Conservation (phyloP, 495 filamentous ascomycete species). For the Talaromyces liani region DNA sequence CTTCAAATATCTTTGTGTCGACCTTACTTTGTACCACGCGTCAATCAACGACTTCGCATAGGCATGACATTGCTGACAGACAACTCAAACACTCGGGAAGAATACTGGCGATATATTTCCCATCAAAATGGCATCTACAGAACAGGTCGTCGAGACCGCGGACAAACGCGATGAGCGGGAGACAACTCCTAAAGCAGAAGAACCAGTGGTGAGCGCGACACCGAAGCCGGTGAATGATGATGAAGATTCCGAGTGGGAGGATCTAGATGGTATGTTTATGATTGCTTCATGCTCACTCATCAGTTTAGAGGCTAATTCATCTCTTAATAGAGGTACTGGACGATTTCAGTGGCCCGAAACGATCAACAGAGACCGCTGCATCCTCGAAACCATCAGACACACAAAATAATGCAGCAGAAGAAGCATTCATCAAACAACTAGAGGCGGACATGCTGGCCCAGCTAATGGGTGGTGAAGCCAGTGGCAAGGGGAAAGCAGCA, state of each 20-base stretch:
- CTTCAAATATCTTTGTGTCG: neutral
- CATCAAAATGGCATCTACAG: neutral
- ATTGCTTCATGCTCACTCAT: neutral
- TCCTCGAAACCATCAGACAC: conserved; percentile 9
- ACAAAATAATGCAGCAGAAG: conserved; percentile 28
- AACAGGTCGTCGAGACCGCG: neutral
- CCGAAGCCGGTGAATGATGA: conserved; percentile 18
- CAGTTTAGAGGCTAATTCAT: neutral
- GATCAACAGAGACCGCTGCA: conserved; percentile 22
- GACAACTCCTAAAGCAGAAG: neutral
- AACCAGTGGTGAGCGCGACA: neutral
- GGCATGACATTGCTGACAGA: neutral
- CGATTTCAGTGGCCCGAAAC: conserved; percentile 60
- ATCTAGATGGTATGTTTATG: conserved; percentile 65
- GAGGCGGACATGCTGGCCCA: conserved; percentile 75
- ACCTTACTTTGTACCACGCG: neutral
- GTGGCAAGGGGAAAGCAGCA: conserved; percentile 18
- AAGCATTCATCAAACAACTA: conserved; percentile 68
- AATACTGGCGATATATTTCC: neutral
- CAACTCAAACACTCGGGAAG: too few relatives aligned
- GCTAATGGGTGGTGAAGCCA: conserved; percentile 47
- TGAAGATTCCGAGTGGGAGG: conserved; percentile 65
- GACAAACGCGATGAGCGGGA: neutral
- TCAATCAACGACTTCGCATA: neutral
- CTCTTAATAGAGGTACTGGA: conserved; percentile 73